Percentiles rank a stretch among this genome's conserved stretches.
These are phyloP conservation scores for Zymoseptoria crescenta DNA, from an alignment of 2,329 filamentous ascomycete genomes.

Conservation along the genomic window DNA sequence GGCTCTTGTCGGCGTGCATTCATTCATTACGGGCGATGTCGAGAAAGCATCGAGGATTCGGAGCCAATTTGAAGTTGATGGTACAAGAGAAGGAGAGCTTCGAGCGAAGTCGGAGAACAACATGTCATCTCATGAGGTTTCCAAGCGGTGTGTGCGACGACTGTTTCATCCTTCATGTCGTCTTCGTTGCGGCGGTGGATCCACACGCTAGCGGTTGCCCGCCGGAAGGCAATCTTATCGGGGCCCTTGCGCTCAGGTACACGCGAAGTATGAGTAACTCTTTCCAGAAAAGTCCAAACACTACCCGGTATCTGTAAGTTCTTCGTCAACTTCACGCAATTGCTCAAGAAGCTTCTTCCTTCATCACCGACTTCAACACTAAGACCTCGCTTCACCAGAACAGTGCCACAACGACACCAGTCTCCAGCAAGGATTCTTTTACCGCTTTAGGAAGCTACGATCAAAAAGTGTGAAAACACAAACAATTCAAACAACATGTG, in stretches of 20 bases:
- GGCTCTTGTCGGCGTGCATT: neutral
- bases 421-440: constrained; percentile 8
- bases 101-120: neutral
- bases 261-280: neutral
- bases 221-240: neutral
- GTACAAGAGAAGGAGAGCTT: neutral
- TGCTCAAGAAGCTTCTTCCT: neutral
- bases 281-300: neutral
- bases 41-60: neutral
- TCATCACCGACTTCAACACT: neutral
- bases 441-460: constrained; percentile 9
- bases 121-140: neutral
- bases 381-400: neutral
- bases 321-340: neutral
- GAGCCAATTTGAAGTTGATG: neutral
- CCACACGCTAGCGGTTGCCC: neutral
- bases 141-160: neutral
- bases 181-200: neutral
- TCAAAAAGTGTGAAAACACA: constrained; percentile 1
- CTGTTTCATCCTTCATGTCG: neutral
- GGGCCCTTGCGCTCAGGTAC: neutral
- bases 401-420: neutral
- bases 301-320: neutral
- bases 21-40: neutral
- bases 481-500: constrained; percentile 15